phyloP scores from a whole-genome alignment of 208 protist species.

The Porcisia hertigi region DNA sequence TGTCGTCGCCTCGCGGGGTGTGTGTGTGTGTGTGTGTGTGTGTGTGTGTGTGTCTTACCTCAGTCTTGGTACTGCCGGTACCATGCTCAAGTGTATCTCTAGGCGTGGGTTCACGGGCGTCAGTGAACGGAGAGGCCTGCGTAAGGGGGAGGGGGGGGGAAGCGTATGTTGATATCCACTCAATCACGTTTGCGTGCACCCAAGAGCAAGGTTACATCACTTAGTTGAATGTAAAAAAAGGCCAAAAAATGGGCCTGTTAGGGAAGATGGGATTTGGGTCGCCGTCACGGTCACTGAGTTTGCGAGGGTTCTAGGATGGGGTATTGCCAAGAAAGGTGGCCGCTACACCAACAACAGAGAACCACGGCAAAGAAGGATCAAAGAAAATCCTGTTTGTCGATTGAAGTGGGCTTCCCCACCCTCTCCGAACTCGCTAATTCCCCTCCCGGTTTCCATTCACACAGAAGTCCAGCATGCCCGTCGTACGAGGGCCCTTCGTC shows the following conservation, averaged over 20 bases:
- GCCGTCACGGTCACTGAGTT: neutral
- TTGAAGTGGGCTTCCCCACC: neutral
- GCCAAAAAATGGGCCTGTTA: neutral
- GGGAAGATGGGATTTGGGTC: neutral
- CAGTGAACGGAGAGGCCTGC: no score
- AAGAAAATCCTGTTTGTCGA: no score
- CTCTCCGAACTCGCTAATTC: no score
- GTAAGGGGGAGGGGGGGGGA: no score
- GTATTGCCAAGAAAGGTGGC: no score
- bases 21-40: neutral
- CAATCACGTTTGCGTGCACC: neutral
- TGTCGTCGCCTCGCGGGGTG: neutral
- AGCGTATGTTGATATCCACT: neutral
- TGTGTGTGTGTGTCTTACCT: neutral
- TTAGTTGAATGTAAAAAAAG: neutral
- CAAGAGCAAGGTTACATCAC: neutral
- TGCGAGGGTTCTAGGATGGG: neutral
- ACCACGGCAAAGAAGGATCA: no score
- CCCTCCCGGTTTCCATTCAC: neutral
- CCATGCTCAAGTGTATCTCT: neutral
- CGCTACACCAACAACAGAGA: neutral
- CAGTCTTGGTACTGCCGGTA: neutral
- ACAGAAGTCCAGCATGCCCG: neutral
- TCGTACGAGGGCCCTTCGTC: neutral
- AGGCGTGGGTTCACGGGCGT: neutral